Evolutionary conservation across 495 filamentous ascomycete genomes (phyloP), one percentile per base, ranked within the genome.

Genomic region (Saxophila tyrrhenica): DNA sequence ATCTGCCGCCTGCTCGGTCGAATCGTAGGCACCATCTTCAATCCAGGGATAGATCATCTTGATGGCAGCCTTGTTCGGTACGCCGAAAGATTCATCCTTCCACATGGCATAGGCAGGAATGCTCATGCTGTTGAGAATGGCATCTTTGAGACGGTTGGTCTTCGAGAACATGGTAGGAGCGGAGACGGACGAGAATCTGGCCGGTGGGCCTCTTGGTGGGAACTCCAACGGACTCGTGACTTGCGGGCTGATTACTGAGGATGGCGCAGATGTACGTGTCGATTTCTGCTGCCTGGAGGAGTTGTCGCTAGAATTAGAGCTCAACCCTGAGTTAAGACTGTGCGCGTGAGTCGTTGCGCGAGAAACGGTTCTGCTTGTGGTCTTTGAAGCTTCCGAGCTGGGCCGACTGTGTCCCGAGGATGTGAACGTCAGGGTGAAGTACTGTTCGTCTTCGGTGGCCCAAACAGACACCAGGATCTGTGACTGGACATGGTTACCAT

Each of bases 71-170:
- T 70, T 74, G 57, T 88, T 88, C 15, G 80, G 75, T 45, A 85
- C 73, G 2, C 74, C 78, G 23, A 86, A 73, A 46, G 77, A 81
- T 38, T 77, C 76, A 58, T 87, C 84, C 57, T 79, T 77, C 84
- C 82, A 87, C 78, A 86, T 79, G 15, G 81, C 79, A 22, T 86
- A 71, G 17, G 85, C 78, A 9, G 84, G 82, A 43, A 82, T 76
- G 50, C 80, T 75, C 46, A 82, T 82, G 38, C 75, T 77, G 58
- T 87, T 80, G 5, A 87, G 67, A 24, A 87, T 73, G 11, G 81
- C 80, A 69, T 86, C 84, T 60, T 86, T 86, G 72, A 87, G 76
- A 47, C 78, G 68, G 25, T 72, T 76, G 39, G 83, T 70, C 62
- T 85, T 87, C 58, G 84, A 77, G 16, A 84, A 67, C 1, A 77